These are phyloP conservation scores for Lipomyces yamanashiensis DNA, from an alignment of 805 yeast genomes.

Conservation along the genomic window DNA sequence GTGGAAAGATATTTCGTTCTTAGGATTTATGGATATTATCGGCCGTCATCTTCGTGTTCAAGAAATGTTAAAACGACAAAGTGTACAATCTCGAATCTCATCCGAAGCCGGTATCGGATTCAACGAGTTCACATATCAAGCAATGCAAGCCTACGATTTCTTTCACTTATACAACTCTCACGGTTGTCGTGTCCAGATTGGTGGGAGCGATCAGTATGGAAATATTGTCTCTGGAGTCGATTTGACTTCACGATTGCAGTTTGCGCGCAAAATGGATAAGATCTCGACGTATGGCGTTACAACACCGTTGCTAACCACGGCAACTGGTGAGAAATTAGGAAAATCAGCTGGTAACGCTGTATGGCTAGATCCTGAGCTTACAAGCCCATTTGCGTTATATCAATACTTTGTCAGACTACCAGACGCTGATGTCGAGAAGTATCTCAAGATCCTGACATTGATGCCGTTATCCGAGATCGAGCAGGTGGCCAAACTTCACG, in stretches of 20 bases:
- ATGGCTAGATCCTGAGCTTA: slow-evolving; percentile 74
- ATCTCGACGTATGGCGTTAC: slow-evolving; percentile 73
- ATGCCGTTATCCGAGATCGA: slow-evolving; percentile 68
- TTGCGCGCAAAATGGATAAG: slow-evolving; percentile 30
- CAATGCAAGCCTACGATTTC: slow-evolving; percentile 92
- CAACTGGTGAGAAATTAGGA: slow-evolving; percentile 92
- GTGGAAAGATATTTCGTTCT: slow-evolving; percentile 81
- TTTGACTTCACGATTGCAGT: slow-evolving; percentile 65
- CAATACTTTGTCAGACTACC: slow-evolving; percentile 79
- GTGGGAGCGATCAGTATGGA: slow-evolving; percentile 99
- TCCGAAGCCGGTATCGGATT: slow-evolving; percentile 82
- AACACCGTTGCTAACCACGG: slow-evolving; percentile 84
- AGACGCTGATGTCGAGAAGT: slow-evolving; percentile 72
- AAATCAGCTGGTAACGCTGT: slow-evolving; percentile 97
- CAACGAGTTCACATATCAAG: slow-evolving; percentile 91
- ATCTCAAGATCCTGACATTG: slow-evolving; percentile 78
- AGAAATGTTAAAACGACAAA: slow-evolving; percentile 87
- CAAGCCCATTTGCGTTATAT: slow-evolving; percentile 79
- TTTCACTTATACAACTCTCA: slow-evolving; percentile 70
- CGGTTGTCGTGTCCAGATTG: slow-evolving; percentile 73
- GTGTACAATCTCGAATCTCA: slow-evolving; percentile 73
- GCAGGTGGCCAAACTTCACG: slow-evolving; percentile 58
- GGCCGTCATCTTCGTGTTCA: slow-evolving; percentile 82
- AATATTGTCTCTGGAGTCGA: slow-evolving; percentile 96
- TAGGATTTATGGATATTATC: slow-evolving; percentile 74